A percentile compares a stretch with the other conserved stretches of the same genome.
These are phyloP conservation scores for Pseudocercospora vitis DNA, from an alignment of 2,329 filamentous ascomycete genomes.

Conservation along the genomic window DNA sequence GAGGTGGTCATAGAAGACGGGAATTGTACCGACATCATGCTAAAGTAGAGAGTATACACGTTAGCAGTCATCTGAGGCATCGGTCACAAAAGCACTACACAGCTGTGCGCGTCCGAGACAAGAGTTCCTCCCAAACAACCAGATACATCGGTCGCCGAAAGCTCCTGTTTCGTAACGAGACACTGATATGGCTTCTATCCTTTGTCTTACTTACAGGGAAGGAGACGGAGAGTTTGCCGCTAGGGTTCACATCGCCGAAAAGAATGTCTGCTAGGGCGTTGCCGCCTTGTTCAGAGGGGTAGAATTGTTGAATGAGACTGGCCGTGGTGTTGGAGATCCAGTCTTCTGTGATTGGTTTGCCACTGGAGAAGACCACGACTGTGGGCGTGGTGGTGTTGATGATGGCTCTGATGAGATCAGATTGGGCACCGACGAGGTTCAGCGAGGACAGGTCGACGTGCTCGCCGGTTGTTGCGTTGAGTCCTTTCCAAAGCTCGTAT, in stretches of 20 bases:
- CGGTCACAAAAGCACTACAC: too few relatives aligned
- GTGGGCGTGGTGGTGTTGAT: conserved; percentile 67
- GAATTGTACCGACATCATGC: conserved; percentile 40
- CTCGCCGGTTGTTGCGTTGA: conserved; percentile 74
- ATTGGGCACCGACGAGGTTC: conserved; percentile 69
- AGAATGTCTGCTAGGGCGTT: conserved; percentile 32
- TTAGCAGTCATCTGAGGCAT: too few relatives aligned
- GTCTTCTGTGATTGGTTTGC: conserved; percentile 70
- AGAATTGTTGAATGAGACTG: conserved; percentile 72
- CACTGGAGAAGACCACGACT: conserved; percentile 66
- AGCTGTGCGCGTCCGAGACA: too few relatives aligned
- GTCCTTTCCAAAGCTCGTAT: conserved; percentile 65
- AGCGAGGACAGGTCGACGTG: conserved; percentile 67
- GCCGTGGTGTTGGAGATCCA: conserved; percentile 68
- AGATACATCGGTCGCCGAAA: too few relatives aligned
- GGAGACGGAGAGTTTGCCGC: conserved; percentile 33
- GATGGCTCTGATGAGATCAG: conserved; percentile 64
- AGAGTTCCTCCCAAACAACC: too few relatives aligned
- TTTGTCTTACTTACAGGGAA: too few relatives aligned
- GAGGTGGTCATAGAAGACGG: conserved; percentile 54
- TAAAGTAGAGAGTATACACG: too few relatives aligned
- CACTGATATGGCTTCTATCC: too few relatives aligned
- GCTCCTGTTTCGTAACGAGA: too few relatives aligned
- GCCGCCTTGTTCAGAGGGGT: conserved; percentile 65
- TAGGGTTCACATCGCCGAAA: conserved; percentile 34